Evolutionary conservation across 2,329 filamentous ascomycete species (phyloP), one percentile per base, ranked within the genome.

Genomic region (Cordyceps farinosa): DNA sequence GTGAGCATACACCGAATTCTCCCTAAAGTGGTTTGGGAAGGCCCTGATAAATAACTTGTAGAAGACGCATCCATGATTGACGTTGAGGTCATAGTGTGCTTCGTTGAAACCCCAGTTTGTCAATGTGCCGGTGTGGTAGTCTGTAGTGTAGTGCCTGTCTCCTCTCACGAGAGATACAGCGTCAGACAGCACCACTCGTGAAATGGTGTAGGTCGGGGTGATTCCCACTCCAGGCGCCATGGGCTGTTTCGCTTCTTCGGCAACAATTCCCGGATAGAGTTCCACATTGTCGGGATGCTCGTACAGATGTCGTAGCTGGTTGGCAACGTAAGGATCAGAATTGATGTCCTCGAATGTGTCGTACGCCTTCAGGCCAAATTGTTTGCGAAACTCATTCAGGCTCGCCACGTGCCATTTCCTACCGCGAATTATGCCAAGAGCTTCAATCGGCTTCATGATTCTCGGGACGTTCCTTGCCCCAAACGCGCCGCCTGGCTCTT

Each of bases 31-130:
- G 67, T 90, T 83, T 1, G 91, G 92, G 80, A 96, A 92, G 0
- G 90, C 90, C 5, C 89, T 84, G 42, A 91, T 79, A 72, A 93
- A 89, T 42, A 96, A 82, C 79, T 95, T 96, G 80, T 93, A 92
- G 75, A 94, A 90, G 13, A 92, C 86, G 68, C 89, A 92, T 53
- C 92, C 91, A 71, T 95, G 88, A 75, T 95, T 90, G 67, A 94
- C 76, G 64, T 83, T 85, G 29, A 87, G 76, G 68, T 96, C 90
- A 62, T 88, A 91, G 27, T 90, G 82, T 3, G 85, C 89, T 71
- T 92, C 89, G 61, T 86, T 85, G 77, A 85, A 94, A 27, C 91
- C 91, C 91, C 91, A 96, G 76, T 91, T 92, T 1, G 91, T 96
- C 53, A 96, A 76, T 68, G 87, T 86, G 9, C 86, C 84, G 0